Evolutionary conservation across 2,329 filamentous ascomycete genomes (phyloP).

Genomic region (Daldinia eschscholtzii): DNA sequence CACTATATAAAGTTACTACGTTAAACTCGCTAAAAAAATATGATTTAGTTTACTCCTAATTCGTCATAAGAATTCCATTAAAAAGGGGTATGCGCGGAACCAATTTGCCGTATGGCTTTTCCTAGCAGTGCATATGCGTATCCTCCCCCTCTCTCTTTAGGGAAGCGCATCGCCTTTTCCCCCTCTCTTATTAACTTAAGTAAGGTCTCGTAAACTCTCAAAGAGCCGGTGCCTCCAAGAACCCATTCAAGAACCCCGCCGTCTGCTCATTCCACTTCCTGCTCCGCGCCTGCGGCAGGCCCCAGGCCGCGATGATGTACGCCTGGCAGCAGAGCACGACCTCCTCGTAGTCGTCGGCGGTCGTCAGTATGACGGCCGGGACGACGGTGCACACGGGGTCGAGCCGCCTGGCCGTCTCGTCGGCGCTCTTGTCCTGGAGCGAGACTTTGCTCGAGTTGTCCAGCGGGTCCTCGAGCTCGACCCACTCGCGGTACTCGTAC

Average conservation of each 20-base stretch:
- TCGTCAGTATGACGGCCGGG: not conserved
- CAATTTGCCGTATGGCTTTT: too few relatives aligned
- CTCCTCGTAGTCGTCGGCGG: not conserved
- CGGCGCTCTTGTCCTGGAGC: not conserved
- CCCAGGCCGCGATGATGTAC: constrained; percentile 3
- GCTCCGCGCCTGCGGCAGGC: not conserved
- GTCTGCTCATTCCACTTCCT: not conserved
- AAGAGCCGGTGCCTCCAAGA: not conserved
- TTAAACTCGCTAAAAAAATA: not conserved
- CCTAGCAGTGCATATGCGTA: too few relatives aligned
- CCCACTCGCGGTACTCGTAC: not conserved
- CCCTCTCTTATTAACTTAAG: not conserved
- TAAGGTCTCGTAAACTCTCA: not conserved
- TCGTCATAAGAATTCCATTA: not conserved
- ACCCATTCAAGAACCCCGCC: not conserved
- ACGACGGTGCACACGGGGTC: constrained; percentile 6
- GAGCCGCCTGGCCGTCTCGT: not conserved
- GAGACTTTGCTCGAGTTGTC: not conserved
- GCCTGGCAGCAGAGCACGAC: not conserved
- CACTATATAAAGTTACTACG: not conserved
- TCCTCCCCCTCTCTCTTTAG: too few relatives aligned
- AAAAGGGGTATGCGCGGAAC: not conserved
- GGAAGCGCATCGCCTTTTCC: too few relatives aligned
- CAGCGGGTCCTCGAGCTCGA: not conserved
- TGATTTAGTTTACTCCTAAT: not conserved